These are phyloP conservation scores for Tuber aestivum DNA, from an alignment of 495 filamentous ascomycete species.

Conservation along the genomic window DNA sequence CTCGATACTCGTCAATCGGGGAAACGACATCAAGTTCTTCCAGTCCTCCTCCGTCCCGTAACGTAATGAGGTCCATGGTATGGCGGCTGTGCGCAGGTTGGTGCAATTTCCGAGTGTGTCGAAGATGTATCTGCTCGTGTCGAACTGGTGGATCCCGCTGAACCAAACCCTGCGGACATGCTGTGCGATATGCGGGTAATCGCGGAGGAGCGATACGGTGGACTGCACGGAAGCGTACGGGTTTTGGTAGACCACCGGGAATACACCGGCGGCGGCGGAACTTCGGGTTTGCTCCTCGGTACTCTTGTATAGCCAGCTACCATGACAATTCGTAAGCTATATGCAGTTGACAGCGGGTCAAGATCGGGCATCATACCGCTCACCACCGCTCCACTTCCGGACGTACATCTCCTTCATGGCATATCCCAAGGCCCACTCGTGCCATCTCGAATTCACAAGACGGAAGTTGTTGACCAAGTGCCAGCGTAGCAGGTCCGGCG, in stretches of 20 bases:
- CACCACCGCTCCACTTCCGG: constrained; percentile 50
- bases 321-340: constrained; percentile 1
- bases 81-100: constrained; percentile 46
- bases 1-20: constrained; percentile 48
- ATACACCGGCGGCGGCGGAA: constrained; percentile 43
- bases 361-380: constrained; percentile 41
- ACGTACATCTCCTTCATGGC: constrained; percentile 50
- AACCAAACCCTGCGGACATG: constrained; percentile 54
- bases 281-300: constrained; percentile 45
- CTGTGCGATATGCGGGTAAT: constrained; percentile 45
- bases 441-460: constrained; percentile 50
- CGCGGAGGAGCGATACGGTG: constrained; percentile 47
- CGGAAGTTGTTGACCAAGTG: constrained; percentile 47
- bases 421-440: constrained; percentile 51
- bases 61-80: constrained; percentile 53
- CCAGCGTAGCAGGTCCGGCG: constrained; percentile 50
- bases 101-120: constrained; percentile 46
- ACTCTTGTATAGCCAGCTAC: constrained; percentile 42
- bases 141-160: constrained; percentile 51
- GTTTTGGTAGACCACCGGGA: constrained; percentile 50
- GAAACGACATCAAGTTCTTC: constrained; percentile 43
- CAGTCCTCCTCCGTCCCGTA: constrained; percentile 48
- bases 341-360: not conserved
- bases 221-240: constrained; percentile 49
- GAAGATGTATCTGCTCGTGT: constrained; percentile 49